Conservation (phyloP, 164 flowering plant species). For the Nelumbo lutea region DNA sequence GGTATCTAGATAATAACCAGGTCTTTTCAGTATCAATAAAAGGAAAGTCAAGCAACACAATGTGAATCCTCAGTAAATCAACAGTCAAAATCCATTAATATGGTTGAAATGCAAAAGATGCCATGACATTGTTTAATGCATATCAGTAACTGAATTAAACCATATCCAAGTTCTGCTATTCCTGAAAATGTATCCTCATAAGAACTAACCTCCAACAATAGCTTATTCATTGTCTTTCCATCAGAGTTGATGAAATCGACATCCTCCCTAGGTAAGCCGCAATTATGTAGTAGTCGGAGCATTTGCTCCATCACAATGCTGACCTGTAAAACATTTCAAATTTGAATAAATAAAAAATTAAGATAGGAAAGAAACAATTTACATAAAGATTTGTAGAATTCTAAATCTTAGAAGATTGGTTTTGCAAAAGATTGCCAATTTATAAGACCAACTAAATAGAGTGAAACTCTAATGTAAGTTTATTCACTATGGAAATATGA, state of each 20-base stretch:
- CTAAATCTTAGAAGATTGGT: too few species aligned
- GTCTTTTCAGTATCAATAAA: too few species aligned
- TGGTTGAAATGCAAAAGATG: background rate
- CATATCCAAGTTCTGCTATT: background rate
- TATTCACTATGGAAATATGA: too few species aligned
- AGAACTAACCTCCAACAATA: conserved; percentile 66
- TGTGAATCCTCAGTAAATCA: background rate
- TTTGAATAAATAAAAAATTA: too few species aligned
- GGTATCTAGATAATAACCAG: too few species aligned
- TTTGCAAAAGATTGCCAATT: too few species aligned
- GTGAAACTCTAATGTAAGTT: too few species aligned
- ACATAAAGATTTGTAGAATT: too few species aligned
- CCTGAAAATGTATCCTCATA: background rate
- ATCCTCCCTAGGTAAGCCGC: conserved; percentile 81
- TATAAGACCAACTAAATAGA: too few species aligned
- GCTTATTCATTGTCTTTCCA: conserved; percentile 86
- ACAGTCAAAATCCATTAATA: background rate
- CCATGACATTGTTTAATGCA: background rate
- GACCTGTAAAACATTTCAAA: conserved; percentile 41
- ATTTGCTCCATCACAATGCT: conserved; percentile 98
- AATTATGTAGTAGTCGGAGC: conserved; percentile 79
- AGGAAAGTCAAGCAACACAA: too few species aligned
- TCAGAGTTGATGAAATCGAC: conserved; percentile 94
- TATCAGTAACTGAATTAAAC: background rate
- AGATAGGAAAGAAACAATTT: too few species aligned